Percentiles rank a stretch among this genome's conserved stretches.
Evolutionary conservation across 2,329 filamentous ascomycete genomes (phyloP).

Genomic region (Basipetospora chlamydospora): DNA sequence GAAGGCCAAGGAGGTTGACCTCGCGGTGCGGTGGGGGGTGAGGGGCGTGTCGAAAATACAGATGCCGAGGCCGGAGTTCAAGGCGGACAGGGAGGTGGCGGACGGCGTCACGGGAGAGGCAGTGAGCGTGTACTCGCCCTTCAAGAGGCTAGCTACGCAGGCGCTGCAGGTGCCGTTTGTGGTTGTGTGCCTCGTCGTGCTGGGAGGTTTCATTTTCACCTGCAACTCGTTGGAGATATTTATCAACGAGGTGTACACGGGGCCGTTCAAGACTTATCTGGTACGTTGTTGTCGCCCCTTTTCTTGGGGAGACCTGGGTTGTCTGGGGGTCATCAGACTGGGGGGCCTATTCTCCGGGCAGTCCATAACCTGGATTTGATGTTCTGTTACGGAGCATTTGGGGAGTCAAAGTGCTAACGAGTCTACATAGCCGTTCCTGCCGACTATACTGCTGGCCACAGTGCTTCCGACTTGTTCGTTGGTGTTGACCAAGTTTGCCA

Average conservation of each 20-base stretch:
- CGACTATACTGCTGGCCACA: conserved; percentile 73
- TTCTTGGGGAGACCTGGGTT: too few species aligned
- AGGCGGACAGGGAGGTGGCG: conserved; percentile 59
- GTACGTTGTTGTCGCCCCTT: too few species aligned
- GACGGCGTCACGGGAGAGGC: conserved; percentile 75
- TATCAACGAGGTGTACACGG: conserved; percentile 84
- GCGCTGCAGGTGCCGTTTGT: conserved; percentile 76
- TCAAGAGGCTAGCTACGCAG: conserved; percentile 63
- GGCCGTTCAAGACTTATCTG: conserved; percentile 72
- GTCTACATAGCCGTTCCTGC: conserved; percentile 58
- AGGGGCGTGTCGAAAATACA: conserved; percentile 73
- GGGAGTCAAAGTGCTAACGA: conserved; percentile 9
- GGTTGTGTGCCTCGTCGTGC: conserved; percentile 50
- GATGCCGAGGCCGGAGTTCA: conserved; percentile 60
- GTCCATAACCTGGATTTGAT: too few species aligned
- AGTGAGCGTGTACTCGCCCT: conserved; percentile 59
- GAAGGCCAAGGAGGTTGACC: conserved; percentile 83
- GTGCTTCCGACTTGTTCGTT: conserved; percentile 66
- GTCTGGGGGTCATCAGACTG: too few species aligned
- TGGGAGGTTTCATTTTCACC: conserved; percentile 70
- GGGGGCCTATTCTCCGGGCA: too few species aligned
- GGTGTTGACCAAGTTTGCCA: conserved; percentile 62
- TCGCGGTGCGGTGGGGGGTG: conserved; percentile 80
- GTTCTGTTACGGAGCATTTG: too few species aligned
- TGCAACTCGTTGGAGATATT: conserved; percentile 94